Conservation (phyloP, 805 yeast genomes). For the Yarrowia sp. region DNA sequence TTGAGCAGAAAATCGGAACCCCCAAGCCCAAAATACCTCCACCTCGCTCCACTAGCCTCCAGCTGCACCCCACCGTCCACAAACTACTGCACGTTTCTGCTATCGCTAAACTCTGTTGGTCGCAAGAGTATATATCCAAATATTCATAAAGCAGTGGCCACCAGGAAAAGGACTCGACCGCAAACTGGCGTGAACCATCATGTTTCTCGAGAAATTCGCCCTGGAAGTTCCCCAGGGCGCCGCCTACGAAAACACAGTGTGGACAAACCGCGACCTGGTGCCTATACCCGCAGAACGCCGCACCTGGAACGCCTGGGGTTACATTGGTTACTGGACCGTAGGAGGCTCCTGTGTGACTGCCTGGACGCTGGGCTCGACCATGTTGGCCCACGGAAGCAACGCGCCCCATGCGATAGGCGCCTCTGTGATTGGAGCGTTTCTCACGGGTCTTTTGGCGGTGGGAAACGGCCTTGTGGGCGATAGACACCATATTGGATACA, state of each 20-base stretch:
- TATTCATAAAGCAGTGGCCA: not conserved
- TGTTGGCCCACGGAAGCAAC: conserved; percentile 55
- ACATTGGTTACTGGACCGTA: conserved; percentile 46
- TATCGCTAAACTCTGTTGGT: too few relatives aligned
- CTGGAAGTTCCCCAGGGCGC: conserved; percentile 40
- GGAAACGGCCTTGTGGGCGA: conserved; percentile 59
- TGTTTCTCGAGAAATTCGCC: conserved; percentile 28
- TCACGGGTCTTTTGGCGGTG: conserved; percentile 54
- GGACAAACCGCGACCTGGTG: conserved; percentile 51
- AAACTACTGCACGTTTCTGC: too few relatives aligned
- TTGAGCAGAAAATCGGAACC: too few relatives aligned
- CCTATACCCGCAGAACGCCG: conserved; percentile 57
- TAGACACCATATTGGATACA: conserved; percentile 59
- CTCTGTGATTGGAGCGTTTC: conserved; percentile 53
- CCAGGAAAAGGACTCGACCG: too few relatives aligned
- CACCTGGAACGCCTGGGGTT: conserved; percentile 57
- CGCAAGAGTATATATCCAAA: too few relatives aligned
- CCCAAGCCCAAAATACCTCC: too few relatives aligned
- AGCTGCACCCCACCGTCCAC: too few relatives aligned
- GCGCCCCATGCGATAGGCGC: conserved; percentile 57
- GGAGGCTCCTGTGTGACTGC: conserved; percentile 52
- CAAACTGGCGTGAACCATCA: not conserved
- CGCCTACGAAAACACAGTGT: conserved; percentile 35
- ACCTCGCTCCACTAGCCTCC: too few relatives aligned
- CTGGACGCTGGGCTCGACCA: conserved; percentile 55